Conservation (phyloP, 202 grass and related monocot genomes). For the Setaria italica region DNA sequence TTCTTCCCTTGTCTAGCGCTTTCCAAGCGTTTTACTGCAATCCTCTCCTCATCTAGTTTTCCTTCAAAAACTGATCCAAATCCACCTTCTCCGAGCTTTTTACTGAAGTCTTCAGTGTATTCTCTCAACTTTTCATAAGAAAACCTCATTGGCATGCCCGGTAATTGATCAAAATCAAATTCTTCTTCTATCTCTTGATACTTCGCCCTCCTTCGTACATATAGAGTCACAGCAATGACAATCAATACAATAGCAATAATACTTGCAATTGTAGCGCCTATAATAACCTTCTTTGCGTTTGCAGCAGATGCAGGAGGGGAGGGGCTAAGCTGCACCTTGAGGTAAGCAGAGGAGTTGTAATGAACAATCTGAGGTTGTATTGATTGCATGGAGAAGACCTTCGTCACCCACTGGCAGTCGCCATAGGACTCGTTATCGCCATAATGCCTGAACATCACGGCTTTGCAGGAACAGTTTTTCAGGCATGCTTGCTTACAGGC, state of each 20-base stretch:
- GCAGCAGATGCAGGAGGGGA: neutral
- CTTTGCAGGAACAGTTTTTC: conserved; percentile 55
- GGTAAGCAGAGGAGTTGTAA: conserved; percentile 16
- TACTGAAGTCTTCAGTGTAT: conserved; percentile 49
- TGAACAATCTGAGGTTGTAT: conserved; percentile 1
- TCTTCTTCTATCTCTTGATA: conserved; percentile 44
- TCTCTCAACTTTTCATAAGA: conserved; percentile 45
- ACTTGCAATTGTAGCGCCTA: conserved; percentile 25
- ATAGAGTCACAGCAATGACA: neutral
- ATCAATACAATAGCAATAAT: conserved; percentile 13
- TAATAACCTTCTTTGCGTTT: neutral
- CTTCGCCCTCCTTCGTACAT: conserved; percentile 27
- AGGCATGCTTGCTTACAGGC: conserved; percentile 54
- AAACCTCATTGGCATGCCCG: conserved; percentile 46
- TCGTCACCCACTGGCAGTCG: neutral
- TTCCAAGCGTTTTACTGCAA: conserved; percentile 56
- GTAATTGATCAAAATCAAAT: conserved; percentile 39
- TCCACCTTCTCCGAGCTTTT: conserved; percentile 60
- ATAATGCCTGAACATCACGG: conserved; percentile 40
- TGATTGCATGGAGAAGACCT: conserved; percentile 14
- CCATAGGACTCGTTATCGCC: neutral
- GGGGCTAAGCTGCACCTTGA: conserved; percentile 30
- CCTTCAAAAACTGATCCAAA: conserved; percentile 60
- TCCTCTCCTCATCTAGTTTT: conserved; percentile 45
- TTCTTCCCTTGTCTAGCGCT: conserved; percentile 37